Evolutionary conservation across 305 asterid genomes (phyloP), one percentile per base, ranked within the genome.

Genomic region (Solanum hybrid): DNA sequence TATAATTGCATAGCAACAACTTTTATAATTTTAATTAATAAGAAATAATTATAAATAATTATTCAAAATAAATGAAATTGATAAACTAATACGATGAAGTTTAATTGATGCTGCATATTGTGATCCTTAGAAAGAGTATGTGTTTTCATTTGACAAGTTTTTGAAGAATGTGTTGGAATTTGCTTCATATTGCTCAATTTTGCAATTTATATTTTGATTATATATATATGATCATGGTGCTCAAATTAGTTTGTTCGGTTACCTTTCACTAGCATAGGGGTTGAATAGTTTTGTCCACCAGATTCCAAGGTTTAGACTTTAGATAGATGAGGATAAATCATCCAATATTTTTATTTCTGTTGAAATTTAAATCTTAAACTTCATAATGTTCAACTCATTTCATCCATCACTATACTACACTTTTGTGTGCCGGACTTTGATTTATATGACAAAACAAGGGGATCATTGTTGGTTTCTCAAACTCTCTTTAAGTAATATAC

Each of bases 261-360:
- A 9, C 1, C 3, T 66, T 66, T 66, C 29, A n/a, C 0, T 10
- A 66, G 11, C 7, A 24, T 66, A n/a, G 4, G 5, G 31, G 6
- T 66, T n/a, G 14, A n/a, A 11, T 69, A 24, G 1, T 0, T 69
- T 5, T 69, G 17, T 69, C 32, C 32, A 11, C 4, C 24, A 56
- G 69, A 56, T 56, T 56, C 10, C 69, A 17, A 56, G 0, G 24
- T 0, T 51, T 6, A 51, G 42, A 69, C 17, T 24, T 69, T 24
- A 2, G 17, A 69, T 3, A 24, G 0, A 38, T 38, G 42, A 38
- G 4, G 0, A 38, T 0, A 26, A 71, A 71, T 13, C 6, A 24
- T 10, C 6, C 0, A 24, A 10, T 24, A 24, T 10, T n/a, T n/a
- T 69, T 69, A 24, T 69, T 0, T 9, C 3, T 9, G 0, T 10